Evolutionary conservation across 2,329 filamentous ascomycete genomes (phyloP).

Genomic region (Fusarium guadeloupense): DNA sequence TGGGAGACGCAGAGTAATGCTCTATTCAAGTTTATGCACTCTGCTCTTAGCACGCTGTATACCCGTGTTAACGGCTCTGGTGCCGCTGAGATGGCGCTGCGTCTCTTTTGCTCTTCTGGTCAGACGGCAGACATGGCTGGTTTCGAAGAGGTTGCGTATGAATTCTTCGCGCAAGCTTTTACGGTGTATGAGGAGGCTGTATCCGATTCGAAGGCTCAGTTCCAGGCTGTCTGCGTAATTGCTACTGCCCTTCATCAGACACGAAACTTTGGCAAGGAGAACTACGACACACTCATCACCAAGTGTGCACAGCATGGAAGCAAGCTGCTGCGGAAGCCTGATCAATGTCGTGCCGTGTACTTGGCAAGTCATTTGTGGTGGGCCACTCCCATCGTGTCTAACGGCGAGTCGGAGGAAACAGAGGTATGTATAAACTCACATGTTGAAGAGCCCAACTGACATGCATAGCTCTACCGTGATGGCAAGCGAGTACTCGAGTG

Average conservation of each 20-base stretch:
- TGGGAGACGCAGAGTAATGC: conserved; percentile 74
- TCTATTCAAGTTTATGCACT: conserved; percentile 95
- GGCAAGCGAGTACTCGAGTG: conserved; percentile 97
- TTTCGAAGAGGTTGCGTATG: conserved; percentile 96
- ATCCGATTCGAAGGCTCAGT: conserved; percentile 94
- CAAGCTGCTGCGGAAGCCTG: conserved; percentile 96
- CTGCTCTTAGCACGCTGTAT: conserved; percentile 85
- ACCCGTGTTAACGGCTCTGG: conserved; percentile 80
- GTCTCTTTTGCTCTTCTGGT: conserved; percentile 89
- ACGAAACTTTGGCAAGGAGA: conserved; percentile 92
- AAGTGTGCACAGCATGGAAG: conserved; percentile 97
- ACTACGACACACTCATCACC: conserved; percentile 98
- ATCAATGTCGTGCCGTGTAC: conserved; percentile 97
- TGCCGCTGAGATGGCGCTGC: conserved; percentile 86
- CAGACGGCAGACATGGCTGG: conserved; percentile 91
- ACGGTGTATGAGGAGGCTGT: conserved; percentile 98
- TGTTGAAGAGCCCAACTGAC: conserved; percentile 31
- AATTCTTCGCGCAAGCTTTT: conserved; percentile 98
- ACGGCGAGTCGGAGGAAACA: conserved; percentile 82
- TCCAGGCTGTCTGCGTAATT: conserved; percentile 96
- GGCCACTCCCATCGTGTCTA: conserved; percentile 83
- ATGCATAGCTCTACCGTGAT: conserved; percentile 86
- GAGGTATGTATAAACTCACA: conserved; percentile 65
- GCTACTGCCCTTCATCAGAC: conserved; percentile 89
- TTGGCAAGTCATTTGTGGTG: conserved; percentile 98